A percentile compares a stretch with the other conserved stretches of the same genome.
phyloP scores from a whole-genome alignment of 1,139 yeast species.

The Eremothecium gossypii region DNA sequence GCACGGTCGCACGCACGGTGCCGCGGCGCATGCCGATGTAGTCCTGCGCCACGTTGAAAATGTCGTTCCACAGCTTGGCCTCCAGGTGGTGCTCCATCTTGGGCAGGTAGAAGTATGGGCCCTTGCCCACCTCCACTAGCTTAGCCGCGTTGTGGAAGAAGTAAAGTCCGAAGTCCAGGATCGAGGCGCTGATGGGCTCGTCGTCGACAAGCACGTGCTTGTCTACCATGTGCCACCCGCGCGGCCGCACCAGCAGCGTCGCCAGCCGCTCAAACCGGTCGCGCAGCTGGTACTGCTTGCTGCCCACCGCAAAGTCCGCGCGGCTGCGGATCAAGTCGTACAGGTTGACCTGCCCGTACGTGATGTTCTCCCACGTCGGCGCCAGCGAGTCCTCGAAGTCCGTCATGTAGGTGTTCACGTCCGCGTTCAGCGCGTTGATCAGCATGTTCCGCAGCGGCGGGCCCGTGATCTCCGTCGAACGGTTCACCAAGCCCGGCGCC shows the following conservation, averaged over 20 bases:
- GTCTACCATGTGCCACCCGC: conserved; percentile 82
- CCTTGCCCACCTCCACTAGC: conserved; percentile 50
- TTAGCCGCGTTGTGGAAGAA: conserved; percentile 61
- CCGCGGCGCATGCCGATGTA: conserved; percentile 55
- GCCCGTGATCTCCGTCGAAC: conserved; percentile 83
- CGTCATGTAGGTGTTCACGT: conserved; percentile 87
- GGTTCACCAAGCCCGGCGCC: conserved; percentile 58
- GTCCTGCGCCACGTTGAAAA: conserved; percentile 64
- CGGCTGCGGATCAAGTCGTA: conserved; percentile 76
- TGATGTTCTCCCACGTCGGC: conserved; percentile 89
- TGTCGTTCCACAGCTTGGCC: conserved; percentile 69
- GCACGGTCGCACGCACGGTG: conserved; percentile 62
- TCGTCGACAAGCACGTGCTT: conserved; percentile 62
- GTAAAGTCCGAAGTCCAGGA: conserved; percentile 69
- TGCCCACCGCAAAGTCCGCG: conserved; percentile 40
- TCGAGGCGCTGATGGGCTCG: conserved; percentile 68
- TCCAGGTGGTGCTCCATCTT: conserved; percentile 75
- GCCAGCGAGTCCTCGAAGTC: conserved; percentile 93
- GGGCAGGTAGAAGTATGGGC: conserved; percentile 69
- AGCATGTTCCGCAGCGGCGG: conserved; percentile 90
- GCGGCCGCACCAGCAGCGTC: conserved; percentile 72
- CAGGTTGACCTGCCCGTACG: conserved; percentile 83
- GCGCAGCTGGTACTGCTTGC: conserved; percentile 41
- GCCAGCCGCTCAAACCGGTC: conserved; percentile 47
- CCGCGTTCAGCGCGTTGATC: conserved; percentile 82